These are phyloP conservation scores for Microstroma glucosiphilum DNA, from an alignment of 1,284 basidiomycete species.

Conservation along the genomic window DNA sequence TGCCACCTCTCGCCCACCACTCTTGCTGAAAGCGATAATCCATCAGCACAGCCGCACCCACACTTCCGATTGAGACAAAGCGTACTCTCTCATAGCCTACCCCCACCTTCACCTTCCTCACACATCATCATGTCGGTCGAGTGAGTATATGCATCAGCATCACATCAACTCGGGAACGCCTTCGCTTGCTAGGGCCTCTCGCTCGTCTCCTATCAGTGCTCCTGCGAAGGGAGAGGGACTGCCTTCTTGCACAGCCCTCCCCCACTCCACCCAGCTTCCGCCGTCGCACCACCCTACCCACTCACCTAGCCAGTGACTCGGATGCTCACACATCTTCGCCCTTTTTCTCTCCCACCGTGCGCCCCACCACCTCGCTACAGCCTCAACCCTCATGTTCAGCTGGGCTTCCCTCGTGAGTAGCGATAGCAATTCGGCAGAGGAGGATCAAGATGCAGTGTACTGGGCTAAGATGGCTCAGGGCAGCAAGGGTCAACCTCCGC, in stretches of 20 bases:
- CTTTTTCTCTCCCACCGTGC: background rate
- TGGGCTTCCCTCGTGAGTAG: conserved; percentile 57
- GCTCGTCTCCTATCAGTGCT: background rate
- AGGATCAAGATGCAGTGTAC: background rate
- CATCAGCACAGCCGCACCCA: too few species aligned
- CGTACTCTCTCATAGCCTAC: too few species aligned
- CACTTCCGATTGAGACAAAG: too few species aligned
- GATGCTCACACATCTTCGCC: conserved; percentile 9
- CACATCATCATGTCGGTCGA: conserved; percentile 33
- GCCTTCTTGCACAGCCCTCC: too few species aligned
- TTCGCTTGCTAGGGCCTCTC: too few species aligned
- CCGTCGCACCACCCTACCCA: too few species aligned
- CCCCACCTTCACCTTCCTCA: too few species aligned
- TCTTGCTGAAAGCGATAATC: too few species aligned
- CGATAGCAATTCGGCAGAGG: background rate
- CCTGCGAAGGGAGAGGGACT: background rate
- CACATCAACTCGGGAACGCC: too few species aligned
- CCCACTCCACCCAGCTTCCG: too few species aligned
- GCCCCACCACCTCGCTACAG: conserved; percentile 18
- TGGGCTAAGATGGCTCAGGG: background rate
- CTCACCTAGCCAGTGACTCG: too few species aligned
- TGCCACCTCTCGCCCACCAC: too few species aligned
- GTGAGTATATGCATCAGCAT: conserved; percentile 28
- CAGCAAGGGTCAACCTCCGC: background rate
- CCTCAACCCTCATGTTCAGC: conserved; percentile 55